These are phyloP conservation scores for Boletus patriciae DNA, from an alignment of 768 basidiomycete species.

Conservation along the genomic window DNA sequence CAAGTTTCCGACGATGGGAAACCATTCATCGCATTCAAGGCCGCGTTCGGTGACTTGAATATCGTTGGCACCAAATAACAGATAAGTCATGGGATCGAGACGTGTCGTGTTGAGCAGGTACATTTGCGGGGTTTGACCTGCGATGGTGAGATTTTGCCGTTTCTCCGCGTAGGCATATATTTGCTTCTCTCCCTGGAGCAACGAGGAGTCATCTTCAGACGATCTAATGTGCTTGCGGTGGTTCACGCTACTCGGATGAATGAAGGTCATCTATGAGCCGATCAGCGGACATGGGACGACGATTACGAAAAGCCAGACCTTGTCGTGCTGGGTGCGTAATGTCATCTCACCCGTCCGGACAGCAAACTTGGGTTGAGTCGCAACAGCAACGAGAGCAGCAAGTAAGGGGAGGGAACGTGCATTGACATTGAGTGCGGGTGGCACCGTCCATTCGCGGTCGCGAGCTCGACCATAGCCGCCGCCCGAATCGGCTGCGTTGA, in stretches of 20 bases:
- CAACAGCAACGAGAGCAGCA: slow-evolving; percentile 80
- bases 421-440: slow-evolving; percentile 68
- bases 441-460: slow-evolving; percentile 46
- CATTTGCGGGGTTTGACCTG: slow-evolving; percentile 52
- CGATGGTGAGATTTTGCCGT: slow-evolving; percentile 64
- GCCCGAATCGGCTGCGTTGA: slow-evolving; percentile 72
- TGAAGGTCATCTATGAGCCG: slow-evolving; percentile 57
- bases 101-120: slow-evolving; percentile 80
- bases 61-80: slow-evolving; percentile 87
- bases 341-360: slow-evolving; percentile 67
- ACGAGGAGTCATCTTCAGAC: slow-evolving; percentile 18
- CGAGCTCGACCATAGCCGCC: slow-evolving; percentile 38
- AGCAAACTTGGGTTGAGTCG: slow-evolving; percentile 89
- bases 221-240: slow-evolving; percentile 50
- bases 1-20: slow-evolving; percentile 75
- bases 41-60: slow-evolving; percentile 69
- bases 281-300: slow-evolving; percentile 15
- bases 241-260: slow-evolving; percentile 89
- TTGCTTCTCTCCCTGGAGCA: slow-evolving; percentile 55
- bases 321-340: slow-evolving; percentile 77
- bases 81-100: slow-evolving; percentile 84
- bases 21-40: slow-evolving; percentile 87
- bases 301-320: slow-evolving; percentile 48
- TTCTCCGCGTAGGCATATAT: slow-evolving; percentile 85
- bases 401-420: slow-evolving; percentile 74